Percentiles rank a stretch among this genome's conserved stretches.
Conservation (phyloP, 306 rosid species). For the Medicago truncatula region MtrunA17r5.0-ANR NC_053042.1:45626501-45627000, state of each 20-base stretch:
- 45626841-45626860: constrained; percentile 3
- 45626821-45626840: constrained; percentile 9
- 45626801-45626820: constrained; percentile 47
- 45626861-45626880: constrained; percentile 12
- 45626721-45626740: constrained; percentile 33
- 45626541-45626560: constrained; percentile 13
- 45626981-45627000: neutral
- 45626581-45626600: neutral
- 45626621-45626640: constrained; percentile 43
- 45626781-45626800: neutral
- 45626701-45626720: constrained; percentile 29
- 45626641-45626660: constrained; percentile 43
- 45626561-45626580: neutral
- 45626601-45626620: neutral
- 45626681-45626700: neutral
- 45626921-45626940: constrained; percentile 14
- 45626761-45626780: constrained; percentile 38
- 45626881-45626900: neutral
- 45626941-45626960: constrained; percentile 1
- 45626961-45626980: neutral
- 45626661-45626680: constrained; percentile 37
- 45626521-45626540: neutral
- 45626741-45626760: constrained; percentile 7
- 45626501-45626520: neutral
- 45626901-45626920: constrained; percentile 1